phyloP scores from a whole-genome alignment of 148 eudicot species.

The Camellia granthamiana region DNA sequence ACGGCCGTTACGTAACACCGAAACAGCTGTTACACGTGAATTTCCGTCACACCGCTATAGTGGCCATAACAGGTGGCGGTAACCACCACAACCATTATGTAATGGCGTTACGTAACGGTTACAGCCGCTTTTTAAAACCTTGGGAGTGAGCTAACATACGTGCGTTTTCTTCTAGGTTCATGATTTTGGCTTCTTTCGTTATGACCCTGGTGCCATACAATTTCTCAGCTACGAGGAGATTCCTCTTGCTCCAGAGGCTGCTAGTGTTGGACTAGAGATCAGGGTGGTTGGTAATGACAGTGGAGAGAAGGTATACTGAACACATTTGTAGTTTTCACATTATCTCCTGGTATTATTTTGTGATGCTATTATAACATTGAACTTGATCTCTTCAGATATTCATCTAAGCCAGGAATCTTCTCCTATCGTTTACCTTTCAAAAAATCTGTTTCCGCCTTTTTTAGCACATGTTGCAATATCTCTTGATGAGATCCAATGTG shows the following conservation, averaged over 20 bases:
- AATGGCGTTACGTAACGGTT: too few relatives aligned
- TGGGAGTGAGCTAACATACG: not conserved
- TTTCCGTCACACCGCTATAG: too few relatives aligned
- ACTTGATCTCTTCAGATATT: not conserved
- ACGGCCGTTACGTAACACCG: too few relatives aligned
- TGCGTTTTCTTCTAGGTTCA: constrained; percentile 58
- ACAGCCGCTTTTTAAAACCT: too few relatives aligned
- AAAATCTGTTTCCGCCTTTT: not conserved
- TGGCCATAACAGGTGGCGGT: too few relatives aligned
- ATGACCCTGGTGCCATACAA: constrained; percentile 82
- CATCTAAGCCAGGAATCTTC: constrained; percentile 10
- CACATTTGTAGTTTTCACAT: not conserved
- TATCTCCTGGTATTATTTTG: not conserved
- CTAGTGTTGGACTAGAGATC: constrained; percentile 94
- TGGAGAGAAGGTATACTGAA: constrained; percentile 82
- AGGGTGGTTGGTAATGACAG: constrained; percentile 99
- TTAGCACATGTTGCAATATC: not conserved
- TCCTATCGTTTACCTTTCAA: not conserved
- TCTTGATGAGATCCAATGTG: not conserved
- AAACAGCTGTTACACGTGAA: too few relatives aligned
- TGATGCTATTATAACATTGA: not conserved
- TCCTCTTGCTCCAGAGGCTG: constrained; percentile 97
- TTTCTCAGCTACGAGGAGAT: constrained; percentile 94
- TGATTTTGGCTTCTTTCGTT: constrained; percentile 97
- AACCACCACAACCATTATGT: too few relatives aligned